These are phyloP conservation scores for Chenopodium berlandieri DNA, from an alignment of 148 eudicot genomes.

Conservation along the genomic window DNA sequence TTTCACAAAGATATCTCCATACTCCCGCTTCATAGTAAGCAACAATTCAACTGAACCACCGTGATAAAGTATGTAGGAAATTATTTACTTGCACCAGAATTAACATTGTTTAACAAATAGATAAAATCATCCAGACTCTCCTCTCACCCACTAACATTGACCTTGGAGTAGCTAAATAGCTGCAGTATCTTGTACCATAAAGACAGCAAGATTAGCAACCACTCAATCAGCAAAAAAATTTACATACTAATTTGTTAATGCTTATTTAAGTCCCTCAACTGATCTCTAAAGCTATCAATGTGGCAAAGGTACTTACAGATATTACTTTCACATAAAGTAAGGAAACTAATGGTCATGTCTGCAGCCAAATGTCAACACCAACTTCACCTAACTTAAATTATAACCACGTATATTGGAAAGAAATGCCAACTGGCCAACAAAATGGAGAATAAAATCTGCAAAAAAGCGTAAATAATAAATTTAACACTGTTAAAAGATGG, in stretches of 20 bases:
- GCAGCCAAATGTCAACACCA: not conserved
- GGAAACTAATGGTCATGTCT: not conserved
- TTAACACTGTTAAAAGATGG: not conserved
- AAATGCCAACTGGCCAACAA: not conserved
- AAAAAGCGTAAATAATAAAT: not conserved
- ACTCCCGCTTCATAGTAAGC: not conserved
- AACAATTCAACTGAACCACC: not conserved
- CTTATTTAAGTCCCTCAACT: not conserved
- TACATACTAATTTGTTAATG: not conserved
- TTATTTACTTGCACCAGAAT: no score
- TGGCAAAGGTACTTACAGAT: no score
- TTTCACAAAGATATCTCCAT: not conserved
- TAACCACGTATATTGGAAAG: not conserved
- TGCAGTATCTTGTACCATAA: no score
- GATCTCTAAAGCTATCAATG: not conserved
- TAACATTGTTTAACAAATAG: not conserved
- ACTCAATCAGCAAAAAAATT: not conserved
- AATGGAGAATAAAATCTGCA: not conserved
- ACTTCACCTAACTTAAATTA: not conserved
- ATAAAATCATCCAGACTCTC: not conserved
- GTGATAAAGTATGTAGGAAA: no score
- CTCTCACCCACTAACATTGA: no score
- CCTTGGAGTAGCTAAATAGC: no score
- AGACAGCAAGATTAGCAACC: not conserved
- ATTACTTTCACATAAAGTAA: no score